A percentile compares a stretch with the other conserved stretches of the same genome.
These are phyloP conservation scores for Plasmopara muralis DNA, from an alignment of 352 stramenopile species.

Conservation along the genomic window DNA sequence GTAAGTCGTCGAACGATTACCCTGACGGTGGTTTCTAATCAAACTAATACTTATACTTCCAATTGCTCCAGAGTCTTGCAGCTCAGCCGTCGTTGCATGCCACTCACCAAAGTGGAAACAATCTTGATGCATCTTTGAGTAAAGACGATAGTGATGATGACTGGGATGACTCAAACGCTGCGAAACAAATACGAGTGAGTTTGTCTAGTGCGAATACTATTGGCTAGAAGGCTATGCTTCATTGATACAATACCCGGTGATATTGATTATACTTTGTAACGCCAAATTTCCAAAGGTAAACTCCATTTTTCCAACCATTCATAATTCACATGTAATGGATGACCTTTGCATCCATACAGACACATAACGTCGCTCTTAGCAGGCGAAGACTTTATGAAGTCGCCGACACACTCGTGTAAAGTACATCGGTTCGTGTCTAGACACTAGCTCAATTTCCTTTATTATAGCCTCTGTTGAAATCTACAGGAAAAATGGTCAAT, in stretches of 20 bases:
- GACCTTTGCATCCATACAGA: not conserved
- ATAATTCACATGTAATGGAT: conserved; percentile 4
- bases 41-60: conserved; percentile 1
- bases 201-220: not conserved
- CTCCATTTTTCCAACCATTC: not conserved
- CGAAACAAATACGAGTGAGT: not conserved
- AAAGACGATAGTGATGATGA: conserved; percentile 67
- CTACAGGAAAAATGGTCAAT: conserved; percentile 21
- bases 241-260: conserved; percentile 2
- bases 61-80: conserved; percentile 37
- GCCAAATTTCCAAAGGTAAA: not conserved
- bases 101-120: conserved; percentile 24
- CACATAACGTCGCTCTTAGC: conserved; percentile 12
- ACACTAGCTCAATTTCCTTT: conserved; percentile 37
- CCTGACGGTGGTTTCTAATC: not conserved
- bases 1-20: conserved; percentile 21
- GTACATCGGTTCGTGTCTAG: conserved; percentile 42
- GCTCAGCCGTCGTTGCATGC: conserved; percentile 67
- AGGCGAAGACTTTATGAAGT: conserved; percentile 41
- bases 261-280: conserved; percentile 49
- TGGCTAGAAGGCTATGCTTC: not conserved
- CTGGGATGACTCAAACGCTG: conserved; percentile 60
- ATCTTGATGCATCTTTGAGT: conserved; percentile 8
- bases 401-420: conserved; percentile 46
- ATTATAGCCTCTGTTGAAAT: conserved; percentile 39